phyloP scores from a whole-genome alignment of 108 stramenopile species.

The Discostella stelligeroides region DNA sequence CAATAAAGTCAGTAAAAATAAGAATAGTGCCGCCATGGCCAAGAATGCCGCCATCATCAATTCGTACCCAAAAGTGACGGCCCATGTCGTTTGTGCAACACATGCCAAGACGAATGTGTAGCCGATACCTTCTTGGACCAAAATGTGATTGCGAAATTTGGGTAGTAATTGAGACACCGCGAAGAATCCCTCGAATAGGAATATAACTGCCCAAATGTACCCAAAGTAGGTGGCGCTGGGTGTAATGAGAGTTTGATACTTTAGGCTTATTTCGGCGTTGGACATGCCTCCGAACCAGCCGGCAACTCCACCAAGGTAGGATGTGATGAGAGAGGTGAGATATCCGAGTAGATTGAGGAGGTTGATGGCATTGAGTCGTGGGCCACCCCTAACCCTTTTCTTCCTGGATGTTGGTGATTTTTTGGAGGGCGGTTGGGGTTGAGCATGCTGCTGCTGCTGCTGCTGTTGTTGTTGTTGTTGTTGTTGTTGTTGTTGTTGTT shows the following conservation, averaged over 20 bases:
- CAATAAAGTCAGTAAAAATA: constrained; percentile 21
- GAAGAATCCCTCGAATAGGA: constrained; percentile 67
- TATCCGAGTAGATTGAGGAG: constrained; percentile 67
- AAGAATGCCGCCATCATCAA: constrained; percentile 27
- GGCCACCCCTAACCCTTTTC: too few relatives aligned
- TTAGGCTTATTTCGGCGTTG: constrained; percentile 61
- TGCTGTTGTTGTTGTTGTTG: too few relatives aligned
- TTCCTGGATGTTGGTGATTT: too few relatives aligned
- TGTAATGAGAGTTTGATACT: constrained; percentile 86
- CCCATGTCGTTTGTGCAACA: constrained; percentile 29
- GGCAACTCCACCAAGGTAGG: constrained; percentile 55
- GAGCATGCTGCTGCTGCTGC: too few relatives aligned
- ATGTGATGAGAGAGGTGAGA: constrained; percentile 56
- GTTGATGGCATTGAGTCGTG: constrained; percentile 15
- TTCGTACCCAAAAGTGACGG: constrained; percentile 26
- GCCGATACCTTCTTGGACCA: constrained; percentile 30
- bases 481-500: too few relatives aligned
- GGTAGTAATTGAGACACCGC: constrained; percentile 57
- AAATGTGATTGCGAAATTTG: constrained; percentile 14
- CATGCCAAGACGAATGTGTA: constrained; percentile 21
- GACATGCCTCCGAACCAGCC: constrained; percentile 39
- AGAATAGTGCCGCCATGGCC: constrained; percentile 10
- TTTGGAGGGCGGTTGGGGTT: too few relatives aligned
- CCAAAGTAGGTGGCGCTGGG: constrained; percentile 65
- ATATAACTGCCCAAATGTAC: constrained; percentile 86